Base-by-base conservation (phyloP, 345 rosid genomes). In the Bruguiera sexangula region DNA sequence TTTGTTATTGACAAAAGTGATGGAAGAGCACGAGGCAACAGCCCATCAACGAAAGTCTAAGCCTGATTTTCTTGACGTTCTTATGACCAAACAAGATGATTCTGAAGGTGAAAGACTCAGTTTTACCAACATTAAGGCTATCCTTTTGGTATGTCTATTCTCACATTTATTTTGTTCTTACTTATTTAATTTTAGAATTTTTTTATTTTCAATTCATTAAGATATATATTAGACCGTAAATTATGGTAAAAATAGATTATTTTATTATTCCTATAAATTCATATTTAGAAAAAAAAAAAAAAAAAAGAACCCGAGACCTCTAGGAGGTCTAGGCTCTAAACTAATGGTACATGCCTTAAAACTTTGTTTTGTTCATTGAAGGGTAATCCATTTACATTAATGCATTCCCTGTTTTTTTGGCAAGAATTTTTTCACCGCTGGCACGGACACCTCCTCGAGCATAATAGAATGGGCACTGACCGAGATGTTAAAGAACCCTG, bases 371-470 rank as follows among this genome's bases (percentile, higher is more conserved):
- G 8, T 34, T 34, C 37, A 7, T 34, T 1, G 37, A 6, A 34
- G 9, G 37, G 6, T 9, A 34, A 34, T 7, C 37, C 37, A 34
- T 7, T 34, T 34, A 34, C 37, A 34, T 7, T 34, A 9, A 8
- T 34, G 9, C 37, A 34, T 6, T 34, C 37, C 37, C 37, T 34
- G 37, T 34, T 34, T 2, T 18, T 13, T 21, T 29, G 58, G 30
- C 30, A 50, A 87, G 92, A 79, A 88, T 64, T 62, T 88, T 52
- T 88, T 88, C 75, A 65, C 83, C 0, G 92, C 90, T 1, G 93
- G 93, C 6, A 84, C 88, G 0, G 93, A 88, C 76, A 81, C 93
- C 13, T 78, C 89, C 19, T 86, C 90, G 0, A 86, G 90, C 75
- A 27, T 78, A 24, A 83, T 86, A 30, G 93, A 86, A 64, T 86